phyloP scores from a whole-genome alignment of 129 eudicot species.

The Centella asiatica region DNA sequence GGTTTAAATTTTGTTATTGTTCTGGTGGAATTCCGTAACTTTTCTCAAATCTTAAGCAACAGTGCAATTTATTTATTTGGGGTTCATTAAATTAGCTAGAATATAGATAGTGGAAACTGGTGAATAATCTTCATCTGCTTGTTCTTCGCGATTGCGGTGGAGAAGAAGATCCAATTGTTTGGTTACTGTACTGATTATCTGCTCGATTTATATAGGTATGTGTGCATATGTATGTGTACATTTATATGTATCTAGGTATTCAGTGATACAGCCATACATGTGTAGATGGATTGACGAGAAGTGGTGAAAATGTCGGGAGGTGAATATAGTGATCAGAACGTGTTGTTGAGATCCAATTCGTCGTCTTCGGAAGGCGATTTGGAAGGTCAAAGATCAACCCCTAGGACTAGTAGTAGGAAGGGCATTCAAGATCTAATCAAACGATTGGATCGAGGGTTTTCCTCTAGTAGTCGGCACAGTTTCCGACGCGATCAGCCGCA shows the following conservation, averaged over 20 bases:
- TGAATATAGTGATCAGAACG: constrained; percentile 38
- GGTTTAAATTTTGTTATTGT: too few species aligned
- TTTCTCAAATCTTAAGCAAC: too few species aligned
- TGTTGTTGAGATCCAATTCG: constrained; percentile 47
- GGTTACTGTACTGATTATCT: too few species aligned
- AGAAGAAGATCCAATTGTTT: constrained; percentile 17
- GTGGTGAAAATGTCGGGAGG: constrained; percentile 31
- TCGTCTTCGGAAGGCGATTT: constrained; percentile 54
- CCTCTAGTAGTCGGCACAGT: constrained; percentile 39
- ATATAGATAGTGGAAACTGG: too few species aligned
- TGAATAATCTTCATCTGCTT: too few species aligned
- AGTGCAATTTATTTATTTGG: too few species aligned
- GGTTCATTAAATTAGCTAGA: too few species aligned
- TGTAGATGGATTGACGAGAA: background rate
- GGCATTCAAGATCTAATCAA: constrained; percentile 50
- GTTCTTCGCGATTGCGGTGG: background rate
- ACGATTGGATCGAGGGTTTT: constrained; percentile 63
- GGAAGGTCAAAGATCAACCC: constrained; percentile 37
- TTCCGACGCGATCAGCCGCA: constrained; percentile 31
- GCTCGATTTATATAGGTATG: background rate
- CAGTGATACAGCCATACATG: too few species aligned
- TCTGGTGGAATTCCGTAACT: too few species aligned
- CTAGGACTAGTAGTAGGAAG: constrained; percentile 12
- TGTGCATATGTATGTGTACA: background rate
- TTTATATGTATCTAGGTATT: background rate